Conservation (phyloP, 345 rosid genomes). For the Aquilaria yunnanensis region DNA sequence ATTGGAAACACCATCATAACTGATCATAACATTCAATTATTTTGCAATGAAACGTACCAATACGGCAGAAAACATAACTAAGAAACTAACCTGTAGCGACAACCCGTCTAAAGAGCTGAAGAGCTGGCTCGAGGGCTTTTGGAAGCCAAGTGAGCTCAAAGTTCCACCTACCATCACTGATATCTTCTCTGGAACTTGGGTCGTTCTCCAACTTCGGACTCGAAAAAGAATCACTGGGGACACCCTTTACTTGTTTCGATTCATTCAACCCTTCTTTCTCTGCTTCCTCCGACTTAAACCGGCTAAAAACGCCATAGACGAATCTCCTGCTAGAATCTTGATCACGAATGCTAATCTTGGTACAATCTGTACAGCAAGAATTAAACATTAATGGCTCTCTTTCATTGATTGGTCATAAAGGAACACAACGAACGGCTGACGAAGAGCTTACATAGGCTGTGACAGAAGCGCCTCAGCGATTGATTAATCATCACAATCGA, state of each 20-base stretch:
- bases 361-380: conserved; percentile 13
- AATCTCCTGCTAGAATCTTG: conserved; percentile 26
- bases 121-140: conserved; percentile 34
- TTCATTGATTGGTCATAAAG: too few relatives aligned
- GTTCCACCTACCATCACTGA: conserved; percentile 51
- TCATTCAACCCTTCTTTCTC: conserved; percentile 23
- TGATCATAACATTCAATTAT: not conserved
- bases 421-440: too few relatives aligned
- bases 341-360: conserved; percentile 21
- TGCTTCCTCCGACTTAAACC: conserved; percentile 35
- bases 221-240: conserved; percentile 15
- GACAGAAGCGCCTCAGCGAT: too few relatives aligned
- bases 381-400: too few relatives aligned
- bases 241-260: conserved; percentile 19
- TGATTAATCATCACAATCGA: too few relatives aligned
- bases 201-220: conserved; percentile 17
- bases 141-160: conserved; percentile 69
- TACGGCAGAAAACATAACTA: not conserved
- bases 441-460: too few relatives aligned
- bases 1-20: conserved; percentile 3
- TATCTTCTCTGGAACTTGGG: not conserved
- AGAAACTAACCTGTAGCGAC: conserved; percentile 49
- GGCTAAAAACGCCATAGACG: conserved; percentile 27
- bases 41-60: not conserved
- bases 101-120: conserved; percentile 64